Evolutionary conservation across 2,329 filamentous ascomycete genomes (phyloP), one percentile per base, ranked within the genome.

Genomic region (Trichoderma citrinoviride): DNA sequence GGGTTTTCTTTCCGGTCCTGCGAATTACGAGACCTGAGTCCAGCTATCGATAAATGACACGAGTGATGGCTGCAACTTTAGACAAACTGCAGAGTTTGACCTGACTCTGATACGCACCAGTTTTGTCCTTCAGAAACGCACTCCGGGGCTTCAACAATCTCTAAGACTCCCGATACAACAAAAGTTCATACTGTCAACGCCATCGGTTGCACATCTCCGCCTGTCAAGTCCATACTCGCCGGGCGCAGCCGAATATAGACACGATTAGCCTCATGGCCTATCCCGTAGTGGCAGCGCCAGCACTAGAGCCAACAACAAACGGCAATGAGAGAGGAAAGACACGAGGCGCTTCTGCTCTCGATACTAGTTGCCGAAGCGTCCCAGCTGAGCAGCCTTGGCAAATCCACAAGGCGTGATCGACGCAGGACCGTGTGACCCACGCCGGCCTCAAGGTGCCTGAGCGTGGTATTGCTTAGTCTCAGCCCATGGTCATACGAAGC

Each of bases 101-200:
- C n/a, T 14, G 12, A 5, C 33, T 3, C 12, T 37, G 12, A 14
- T 37, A 37, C 3, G 8, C 33, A 37, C 12, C 12, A 10, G 14
- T 5, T 29, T 14, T 5, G 14, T 79, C 76, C 68, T 77, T 80
- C 77, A 80, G 79, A 78, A 69, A 64, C 78, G 80, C 14, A 81
- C 44, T 7, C 29, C 2, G 8, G 7, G 1, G n/a, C n/a, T n/a
- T 10, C 1, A 6, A 8, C 29, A 3, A 8, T 29, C 3, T 14
- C 33, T 12, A 12, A 14, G 3, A 37, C 33, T 14, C 12, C 12
- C 33, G 33, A 37, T 4, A 1, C 14, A 12, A n/a, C n/a, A n/a
- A 23, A 56, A 56, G 54, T 1, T 25, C 54, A 56, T 21, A 29
- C 19, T 29, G 25, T 41, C 15, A 17, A 56, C n/a, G 23, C 54